A percentile compares a stretch with the other conserved stretches of the same genome.
phyloP scores from a whole-genome alignment of 2,329 filamentous ascomycete genomes.

The Cladophialophora exuberans region DNA sequence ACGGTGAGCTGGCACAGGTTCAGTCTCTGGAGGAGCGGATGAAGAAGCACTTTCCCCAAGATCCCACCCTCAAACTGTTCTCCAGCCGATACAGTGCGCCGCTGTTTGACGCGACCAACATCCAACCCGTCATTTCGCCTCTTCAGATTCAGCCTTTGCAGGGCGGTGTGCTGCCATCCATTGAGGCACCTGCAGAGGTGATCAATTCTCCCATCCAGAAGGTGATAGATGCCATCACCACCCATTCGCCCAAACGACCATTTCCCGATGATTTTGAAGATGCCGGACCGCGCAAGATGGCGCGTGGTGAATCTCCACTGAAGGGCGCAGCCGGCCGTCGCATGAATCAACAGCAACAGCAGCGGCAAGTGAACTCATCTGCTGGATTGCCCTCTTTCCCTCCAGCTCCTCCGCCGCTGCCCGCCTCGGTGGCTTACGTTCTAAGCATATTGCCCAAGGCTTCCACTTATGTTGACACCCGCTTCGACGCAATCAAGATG shows the following conservation, averaged over 20 bases:
- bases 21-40: conserved; percentile 89
- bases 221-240: conserved; percentile 40
- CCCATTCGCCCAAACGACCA: conserved; percentile 58
- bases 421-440: conserved; percentile 65
- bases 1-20: conserved; percentile 89
- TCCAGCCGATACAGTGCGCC: conserved; percentile 72
- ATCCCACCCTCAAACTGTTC: conserved; percentile 76
- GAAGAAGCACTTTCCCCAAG: conserved; percentile 88
- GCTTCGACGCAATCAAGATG: conserved; percentile 71
- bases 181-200: conserved; percentile 28
- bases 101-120: conserved; percentile 78
- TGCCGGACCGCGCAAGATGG: conserved; percentile 76
- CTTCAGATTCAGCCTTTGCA: conserved; percentile 73
- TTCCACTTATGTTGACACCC: conserved; percentile 70
- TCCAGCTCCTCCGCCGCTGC: conserved; percentile 65
- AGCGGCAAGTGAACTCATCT: conserved; percentile 31
- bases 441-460: conserved; percentile 76
- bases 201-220: conserved; percentile 42
- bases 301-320: conserved; percentile 86
- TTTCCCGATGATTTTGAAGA: conserved; percentile 74
- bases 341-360: conserved; percentile 65
- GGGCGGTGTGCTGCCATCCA: conserved; percentile 45
- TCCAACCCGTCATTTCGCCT: conserved; percentile 83
- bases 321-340: conserved; percentile 88
- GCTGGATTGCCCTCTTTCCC: conserved; percentile 55